Evolutionary conservation across 2,329 filamentous ascomycete species (phyloP).

Genomic region (Ciborinia camelliae): DNA sequence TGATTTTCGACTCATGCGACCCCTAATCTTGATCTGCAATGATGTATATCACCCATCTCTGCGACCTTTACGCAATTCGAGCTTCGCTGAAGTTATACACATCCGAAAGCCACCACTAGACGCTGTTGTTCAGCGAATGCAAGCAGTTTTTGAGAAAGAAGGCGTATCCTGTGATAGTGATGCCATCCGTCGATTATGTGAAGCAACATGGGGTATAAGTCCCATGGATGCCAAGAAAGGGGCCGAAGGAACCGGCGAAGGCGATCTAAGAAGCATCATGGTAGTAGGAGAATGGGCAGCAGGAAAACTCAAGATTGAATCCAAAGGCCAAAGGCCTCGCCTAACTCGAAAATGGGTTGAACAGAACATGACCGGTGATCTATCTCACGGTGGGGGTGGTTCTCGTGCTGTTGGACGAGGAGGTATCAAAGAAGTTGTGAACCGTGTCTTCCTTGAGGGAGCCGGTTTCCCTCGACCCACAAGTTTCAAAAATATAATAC

Average conservation of each 20-base stretch:
- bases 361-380: conserved; percentile 62
- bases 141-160: conserved; percentile 82
- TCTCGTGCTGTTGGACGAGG: conserved; percentile 70
- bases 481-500: conserved; percentile 24
- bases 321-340: conserved; percentile 41
- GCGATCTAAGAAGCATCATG: conserved; percentile 78
- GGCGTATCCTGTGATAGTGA: conserved; percentile 85
- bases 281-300: conserved; percentile 87
- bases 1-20: conserved; percentile 80
- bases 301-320: conserved; percentile 57
- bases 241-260: conserved; percentile 64
- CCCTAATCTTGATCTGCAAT: conserved; percentile 92
- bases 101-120: conserved; percentile 86
- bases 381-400: conserved; percentile 67
- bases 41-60: conserved; percentile 92
- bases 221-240: conserved; percentile 67
- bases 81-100: conserved; percentile 83
- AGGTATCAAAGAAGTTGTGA: conserved; percentile 69
- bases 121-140: conserved; percentile 77
- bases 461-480: conserved; percentile 59
- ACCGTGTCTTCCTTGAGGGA: conserved; percentile 74
- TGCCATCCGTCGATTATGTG: conserved; percentile 79
- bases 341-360: conserved; percentile 78
- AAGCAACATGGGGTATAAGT: conserved; percentile 77
- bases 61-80: conserved; percentile 79